Evolutionary conservation across 768 basidiomycete genomes (phyloP).

Genomic region (Macrocybe gigantea): DNA sequence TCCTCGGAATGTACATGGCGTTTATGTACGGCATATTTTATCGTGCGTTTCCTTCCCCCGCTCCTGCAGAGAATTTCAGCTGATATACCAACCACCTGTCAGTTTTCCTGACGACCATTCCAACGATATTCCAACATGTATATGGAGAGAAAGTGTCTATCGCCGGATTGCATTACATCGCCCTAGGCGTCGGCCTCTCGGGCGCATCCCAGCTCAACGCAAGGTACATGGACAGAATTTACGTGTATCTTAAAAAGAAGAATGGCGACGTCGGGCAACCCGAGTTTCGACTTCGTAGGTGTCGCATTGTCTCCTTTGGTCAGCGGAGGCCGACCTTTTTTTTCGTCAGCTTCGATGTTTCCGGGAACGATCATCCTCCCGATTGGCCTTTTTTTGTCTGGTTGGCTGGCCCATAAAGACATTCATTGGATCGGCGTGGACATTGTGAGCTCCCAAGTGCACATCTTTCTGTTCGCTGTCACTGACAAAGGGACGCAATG

Average conservation of each 20-base stretch:
- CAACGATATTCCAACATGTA: conserved; percentile 45
- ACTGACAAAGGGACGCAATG: background rate
- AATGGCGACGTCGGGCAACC: conserved; percentile 44
- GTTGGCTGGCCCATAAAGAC: conserved; percentile 57
- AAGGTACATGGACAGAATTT: conserved; percentile 48
- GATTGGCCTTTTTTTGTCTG: conserved; percentile 59
- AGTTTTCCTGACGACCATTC: conserved; percentile 68
- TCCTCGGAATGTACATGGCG: conserved; percentile 64
- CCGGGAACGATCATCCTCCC: conserved; percentile 57
- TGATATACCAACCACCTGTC: background rate
- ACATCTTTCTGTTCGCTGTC: background rate
- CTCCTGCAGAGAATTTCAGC: background rate
- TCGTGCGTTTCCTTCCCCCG: conserved; percentile 27
- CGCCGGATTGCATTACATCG: conserved; percentile 63
- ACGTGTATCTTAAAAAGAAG: conserved; percentile 41
- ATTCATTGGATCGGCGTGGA: conserved; percentile 70
- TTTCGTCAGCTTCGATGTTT: conserved; percentile 46
- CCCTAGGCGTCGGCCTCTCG: conserved; percentile 59
- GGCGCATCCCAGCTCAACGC: conserved; percentile 51
- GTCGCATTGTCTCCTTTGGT: background rate
- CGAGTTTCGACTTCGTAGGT: conserved; percentile 44
- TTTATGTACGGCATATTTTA: conserved; percentile 63
- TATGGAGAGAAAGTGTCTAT: conserved; percentile 56
- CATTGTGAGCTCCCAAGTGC: conserved; percentile 36
- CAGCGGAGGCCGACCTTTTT: background rate